Evolutionary conservation across 345 rosid genomes (phyloP).

Genomic region (Heritiera littoralis): DNA sequence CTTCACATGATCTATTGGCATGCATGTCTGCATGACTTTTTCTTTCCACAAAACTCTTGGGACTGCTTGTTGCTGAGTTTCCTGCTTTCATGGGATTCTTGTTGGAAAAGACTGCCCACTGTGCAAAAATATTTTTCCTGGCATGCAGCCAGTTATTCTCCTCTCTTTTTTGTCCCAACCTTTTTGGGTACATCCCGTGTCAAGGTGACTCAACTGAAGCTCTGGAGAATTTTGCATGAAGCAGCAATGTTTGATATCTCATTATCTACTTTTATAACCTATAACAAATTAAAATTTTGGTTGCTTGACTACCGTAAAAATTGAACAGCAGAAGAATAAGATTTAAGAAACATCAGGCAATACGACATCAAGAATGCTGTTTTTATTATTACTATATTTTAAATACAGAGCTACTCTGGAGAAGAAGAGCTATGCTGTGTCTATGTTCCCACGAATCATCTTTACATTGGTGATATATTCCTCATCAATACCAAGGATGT

Average conservation of each 20-base stretch:
- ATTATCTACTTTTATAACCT: background rate
- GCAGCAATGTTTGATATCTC: background rate
- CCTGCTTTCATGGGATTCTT: background rate
- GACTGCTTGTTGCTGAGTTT: background rate
- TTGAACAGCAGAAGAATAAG: background rate
- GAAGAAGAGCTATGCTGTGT: conserved; percentile 97
- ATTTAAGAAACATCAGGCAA: background rate
- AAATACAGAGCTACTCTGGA: conserved; percentile 73
- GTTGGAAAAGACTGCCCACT: background rate
- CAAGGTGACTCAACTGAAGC: background rate
- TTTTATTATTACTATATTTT: conserved; percentile 1
- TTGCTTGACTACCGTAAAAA: background rate
- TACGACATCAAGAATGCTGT: background rate
- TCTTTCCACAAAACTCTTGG: background rate
- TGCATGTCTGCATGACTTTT: background rate
- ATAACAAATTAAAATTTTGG: background rate
- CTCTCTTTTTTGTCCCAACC: background rate
- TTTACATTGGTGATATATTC: conserved; percentile 95
- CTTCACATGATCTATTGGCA: background rate
- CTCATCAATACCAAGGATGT: conserved; percentile 77
- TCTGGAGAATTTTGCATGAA: background rate
- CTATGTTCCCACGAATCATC: conserved; percentile 98
- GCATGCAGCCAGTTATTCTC: background rate
- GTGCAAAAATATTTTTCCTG: background rate
- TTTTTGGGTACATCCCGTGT: background rate